These are phyloP conservation scores for Triticum turgidum DNA, from an alignment of 176 grass and related monocot species.

Conservation along the genomic window DNA sequence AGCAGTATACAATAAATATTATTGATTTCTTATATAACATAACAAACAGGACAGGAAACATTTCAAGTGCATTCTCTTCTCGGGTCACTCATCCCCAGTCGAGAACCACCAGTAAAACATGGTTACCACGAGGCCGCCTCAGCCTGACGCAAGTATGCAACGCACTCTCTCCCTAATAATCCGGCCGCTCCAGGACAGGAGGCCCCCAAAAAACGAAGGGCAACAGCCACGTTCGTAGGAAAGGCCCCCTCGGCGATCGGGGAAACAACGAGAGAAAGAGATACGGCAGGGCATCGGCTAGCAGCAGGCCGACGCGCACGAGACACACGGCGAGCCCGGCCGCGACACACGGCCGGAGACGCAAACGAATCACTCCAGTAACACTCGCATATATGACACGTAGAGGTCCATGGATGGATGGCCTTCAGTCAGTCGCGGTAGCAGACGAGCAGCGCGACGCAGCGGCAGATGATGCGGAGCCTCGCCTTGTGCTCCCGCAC, in stretches of 20 bases:
- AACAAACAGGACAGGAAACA: neutral
- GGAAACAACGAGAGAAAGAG: neutral
- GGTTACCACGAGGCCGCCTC: neutral
- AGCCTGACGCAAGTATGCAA: neutral
- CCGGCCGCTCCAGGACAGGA: neutral
- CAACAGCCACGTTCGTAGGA: neutral
- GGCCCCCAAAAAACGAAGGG: slow-evolving; percentile 8
- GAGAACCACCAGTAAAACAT: neutral
- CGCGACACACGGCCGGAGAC: neutral
- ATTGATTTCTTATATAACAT: neutral
- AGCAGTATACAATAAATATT: neutral
- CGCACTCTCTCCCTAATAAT: neutral
- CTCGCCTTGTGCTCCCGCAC: slow-evolving; percentile 39
- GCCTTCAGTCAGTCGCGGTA: slow-evolving; percentile 26
- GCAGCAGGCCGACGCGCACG: neutral
- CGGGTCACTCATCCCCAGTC: neutral
- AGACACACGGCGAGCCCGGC: neutral
- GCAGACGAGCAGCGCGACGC: slow-evolving; percentile 39
- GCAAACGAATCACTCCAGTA: neutral
- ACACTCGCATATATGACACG: neutral
- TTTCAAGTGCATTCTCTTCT: neutral
- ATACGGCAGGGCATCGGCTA: neutral
- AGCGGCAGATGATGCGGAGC: slow-evolving; percentile 48
- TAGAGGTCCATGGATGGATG: neutral
- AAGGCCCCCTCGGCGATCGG: neutral